phyloP scores from a whole-genome alignment of 148 eudicot genomes.

The Rhododendron ferrugineum region DNA sequence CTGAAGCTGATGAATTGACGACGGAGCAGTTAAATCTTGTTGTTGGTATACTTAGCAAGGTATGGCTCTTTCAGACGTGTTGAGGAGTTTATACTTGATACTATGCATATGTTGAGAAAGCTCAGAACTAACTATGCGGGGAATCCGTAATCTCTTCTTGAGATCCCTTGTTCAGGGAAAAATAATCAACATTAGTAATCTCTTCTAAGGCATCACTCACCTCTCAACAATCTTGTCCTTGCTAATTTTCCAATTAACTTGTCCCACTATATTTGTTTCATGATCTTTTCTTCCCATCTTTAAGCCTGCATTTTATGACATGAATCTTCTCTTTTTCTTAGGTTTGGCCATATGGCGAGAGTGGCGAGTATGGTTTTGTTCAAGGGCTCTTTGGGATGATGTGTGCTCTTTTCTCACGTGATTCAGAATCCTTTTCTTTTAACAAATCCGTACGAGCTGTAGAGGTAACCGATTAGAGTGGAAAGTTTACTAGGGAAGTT shows the following conservation, averaged over 20 bases:
- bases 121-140: neutral
- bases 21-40: slow-evolving; percentile 84
- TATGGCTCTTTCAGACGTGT: slow-evolving; percentile 11
- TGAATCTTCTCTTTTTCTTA: slow-evolving; percentile 13
- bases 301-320: neutral
- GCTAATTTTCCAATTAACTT: neutral
- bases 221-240: neutral
- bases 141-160: neutral
- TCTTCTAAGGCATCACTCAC: neutral
- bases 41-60: slow-evolving; percentile 91
- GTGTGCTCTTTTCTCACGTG: slow-evolving; percentile 59
- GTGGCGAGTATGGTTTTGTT: slow-evolving; percentile 75
- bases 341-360: slow-evolving; percentile 98
- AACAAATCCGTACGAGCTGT: slow-evolving; percentile 25
- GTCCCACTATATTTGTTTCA: neutral
- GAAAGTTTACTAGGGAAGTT: neutral
- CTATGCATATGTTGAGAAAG: neutral
- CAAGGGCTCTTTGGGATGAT: slow-evolving; percentile 87
- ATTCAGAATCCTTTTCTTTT: slow-evolving; percentile 45
- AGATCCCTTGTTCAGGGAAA: neutral
- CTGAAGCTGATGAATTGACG: slow-evolving; percentile 58
- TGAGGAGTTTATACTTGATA: neutral
- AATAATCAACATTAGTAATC: neutral
- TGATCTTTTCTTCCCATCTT: neutral
- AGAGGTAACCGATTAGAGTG: slow-evolving; percentile 40